A percentile compares a stretch with the other conserved stretches of the same genome.
Conservation (phyloP, 148 eudicot genomes). For the Persicaria tinctoria region DNA sequence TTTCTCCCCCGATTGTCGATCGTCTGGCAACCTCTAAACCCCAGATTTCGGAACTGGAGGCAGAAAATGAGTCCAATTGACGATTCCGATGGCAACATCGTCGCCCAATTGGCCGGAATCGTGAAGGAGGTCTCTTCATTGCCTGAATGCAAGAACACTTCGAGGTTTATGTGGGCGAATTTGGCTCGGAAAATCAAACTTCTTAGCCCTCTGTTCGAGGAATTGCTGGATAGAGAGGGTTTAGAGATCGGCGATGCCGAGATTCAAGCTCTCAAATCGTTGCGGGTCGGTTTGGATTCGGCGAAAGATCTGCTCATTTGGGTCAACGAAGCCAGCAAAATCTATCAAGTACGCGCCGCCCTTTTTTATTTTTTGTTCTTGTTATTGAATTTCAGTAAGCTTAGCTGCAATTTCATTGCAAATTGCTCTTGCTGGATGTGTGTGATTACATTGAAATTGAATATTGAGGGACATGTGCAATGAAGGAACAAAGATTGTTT, state of each 20-base stretch:
- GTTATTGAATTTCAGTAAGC: neutral
- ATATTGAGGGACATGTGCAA: too few relatives aligned
- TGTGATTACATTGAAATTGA: too few relatives aligned
- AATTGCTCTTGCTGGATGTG: too few relatives aligned
- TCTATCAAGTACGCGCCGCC: slow-evolving; percentile 59
- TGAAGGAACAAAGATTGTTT: too few relatives aligned
- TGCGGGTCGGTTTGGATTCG: slow-evolving; percentile 37
- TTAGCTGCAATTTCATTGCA: too few relatives aligned
- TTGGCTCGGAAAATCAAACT: slow-evolving; percentile 73
- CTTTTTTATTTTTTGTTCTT: neutral
- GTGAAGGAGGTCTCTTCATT: slow-evolving; percentile 42
- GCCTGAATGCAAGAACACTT: slow-evolving; percentile 57
- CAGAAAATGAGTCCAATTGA: slow-evolving; percentile 27
- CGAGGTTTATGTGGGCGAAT: slow-evolving; percentile 58
- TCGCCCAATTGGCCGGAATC: slow-evolving; percentile 35
- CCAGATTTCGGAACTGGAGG: neutral
- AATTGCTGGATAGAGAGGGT: slow-evolving; percentile 37
- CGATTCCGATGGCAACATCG: slow-evolving; percentile 21
- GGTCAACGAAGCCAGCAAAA: slow-evolving; percentile 65
- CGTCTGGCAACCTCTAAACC: neutral
- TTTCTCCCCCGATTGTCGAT: neutral
- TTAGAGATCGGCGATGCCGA: slow-evolving; percentile 21
- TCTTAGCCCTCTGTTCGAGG: slow-evolving; percentile 80
- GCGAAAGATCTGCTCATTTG: slow-evolving; percentile 61
- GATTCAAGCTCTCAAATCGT: slow-evolving; percentile 41